Evolutionary conservation across 305 asterid genomes (phyloP), one percentile per base, ranked within the genome.

Genomic region (Solanum hybrid): DNA sequence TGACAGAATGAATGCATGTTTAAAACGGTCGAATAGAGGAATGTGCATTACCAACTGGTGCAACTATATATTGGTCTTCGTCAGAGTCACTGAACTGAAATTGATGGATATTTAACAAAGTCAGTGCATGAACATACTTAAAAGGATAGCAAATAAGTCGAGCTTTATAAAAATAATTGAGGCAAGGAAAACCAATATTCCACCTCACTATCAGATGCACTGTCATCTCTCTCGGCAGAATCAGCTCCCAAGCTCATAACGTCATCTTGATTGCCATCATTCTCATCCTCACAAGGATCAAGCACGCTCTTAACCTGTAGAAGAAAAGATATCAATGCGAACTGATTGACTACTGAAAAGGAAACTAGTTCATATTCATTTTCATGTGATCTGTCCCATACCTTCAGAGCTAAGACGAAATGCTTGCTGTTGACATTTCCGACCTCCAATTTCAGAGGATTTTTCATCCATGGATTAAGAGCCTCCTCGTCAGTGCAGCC

Each of bases 241-340:
- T 92, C 97, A 93, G 92, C 98, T 80, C 91, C 97, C 94, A 95
- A 93, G 94, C 95, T 96, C 84, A 84, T 94, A 42, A 89, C 94
- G 51, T 94, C 95, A 89, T 94, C 96, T 90, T 92, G 95, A 92
- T 94, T 92, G 51, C 92, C 95, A 79, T 93, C 95, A 89, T 95
- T 95, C 87, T 97, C 98, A 90, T 96, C 99, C 92, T 96, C 98
- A 92, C 99, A 96, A 80, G 99, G 99, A 94, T 96, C 99, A 88
- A 96, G 99, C 90, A 95, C 96, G 40, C 99, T 97, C 94, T 96
- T 97, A 88, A 97, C 99, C 99, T 97, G 95, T 92, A 87, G 28
- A 87, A 86, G 89, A 90, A 42, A 89, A 89, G 80, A 87, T 81
- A 35, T 79, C 87, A 71, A 2, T 33, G 29, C 88, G 31, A 33